phyloP scores from a whole-genome alignment of 345 rosid genomes.

The Salix caprea region DNA sequence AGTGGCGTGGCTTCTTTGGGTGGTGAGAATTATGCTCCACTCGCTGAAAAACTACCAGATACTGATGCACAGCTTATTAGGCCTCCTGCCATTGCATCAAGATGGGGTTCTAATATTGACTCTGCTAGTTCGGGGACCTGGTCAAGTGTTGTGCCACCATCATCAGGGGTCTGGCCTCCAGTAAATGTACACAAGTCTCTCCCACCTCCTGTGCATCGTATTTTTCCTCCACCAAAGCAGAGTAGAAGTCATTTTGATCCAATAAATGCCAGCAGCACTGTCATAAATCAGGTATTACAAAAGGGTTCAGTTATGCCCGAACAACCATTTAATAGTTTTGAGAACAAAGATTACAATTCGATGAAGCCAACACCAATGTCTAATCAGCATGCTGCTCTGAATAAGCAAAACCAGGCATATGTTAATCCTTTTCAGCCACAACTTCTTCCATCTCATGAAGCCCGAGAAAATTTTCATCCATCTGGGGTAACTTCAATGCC shows the following conservation, averaged over 20 bases:
- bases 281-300: constrained; percentile 43
- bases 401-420: constrained; percentile 49
- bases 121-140: constrained; percentile 31
- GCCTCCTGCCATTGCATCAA: constrained; percentile 34
- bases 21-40: constrained; percentile 38
- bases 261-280: constrained; percentile 33
- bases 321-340: constrained; percentile 40
- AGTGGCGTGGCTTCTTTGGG: constrained; percentile 38
- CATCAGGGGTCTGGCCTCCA: constrained; percentile 53
- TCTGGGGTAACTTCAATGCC: constrained; percentile 42
- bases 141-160: constrained; percentile 23
- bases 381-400: constrained; percentile 41
- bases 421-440: constrained; percentile 43
- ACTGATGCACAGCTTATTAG: constrained; percentile 37
- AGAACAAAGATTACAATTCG: constrained; percentile 36
- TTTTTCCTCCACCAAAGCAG: constrained; percentile 41
- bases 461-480: constrained; percentile 34
- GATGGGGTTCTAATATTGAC: constrained; percentile 42
- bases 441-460: constrained; percentile 35
- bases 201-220: constrained; percentile 39
- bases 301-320: constrained; percentile 47
- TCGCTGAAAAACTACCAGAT: constrained; percentile 35
- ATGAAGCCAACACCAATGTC: constrained; percentile 28
- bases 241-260: constrained; percentile 40
- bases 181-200: constrained; percentile 51